Evolutionary conservation across 2,329 filamentous ascomycete species (phyloP), one percentile per base, ranked within the genome.

Genomic region (Cercospora brassicicola): DNA sequence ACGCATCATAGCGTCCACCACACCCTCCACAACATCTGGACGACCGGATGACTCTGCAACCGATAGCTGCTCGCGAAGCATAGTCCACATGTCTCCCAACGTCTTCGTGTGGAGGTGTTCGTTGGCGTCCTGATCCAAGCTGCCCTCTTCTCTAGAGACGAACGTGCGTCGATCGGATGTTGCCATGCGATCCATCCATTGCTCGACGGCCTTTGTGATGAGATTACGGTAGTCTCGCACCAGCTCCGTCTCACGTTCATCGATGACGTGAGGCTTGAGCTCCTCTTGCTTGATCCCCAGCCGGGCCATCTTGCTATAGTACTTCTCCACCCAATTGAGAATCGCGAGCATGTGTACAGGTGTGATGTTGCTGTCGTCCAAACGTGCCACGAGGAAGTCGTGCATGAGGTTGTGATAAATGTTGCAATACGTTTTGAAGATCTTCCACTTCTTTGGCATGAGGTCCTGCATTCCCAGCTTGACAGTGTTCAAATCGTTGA

Each of bases 361-460:
- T 57, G 89, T 92, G n/a, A 93, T 87, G 62, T 93, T 89, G 0
- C 91, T 87, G 75, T 97, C 92, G 73, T 97, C 91, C 67, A 98
- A 90, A 77, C 93, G 88, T 28, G 84, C 88, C 63, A 96, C 83
- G 9, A 99, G 85, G 79, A 95, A 97, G 79, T 97, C 93, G 82
- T 96, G 95, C 94, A 99, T 98, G 73, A 94, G 87, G 72, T 88
- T 86, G 82, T 99, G 95, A 78, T 99, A 99, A 69, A 96, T 94
- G 75, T 91, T 87, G 68, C 89, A 90, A 79, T 96, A 99, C 0
- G 91, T 95, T 78, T 91, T 90, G 82, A 94, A 91, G 59, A 99
- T 97, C 77, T 91, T 94, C 95, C 95, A 99, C 80, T 95, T 96
- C 81, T 92, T 94, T 8, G 96, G 95, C 88, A 97, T 94, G 63